Base-by-base conservation (phyloP, 495 filamentous ascomycete genomes). In the Sporormia fimetaria region DNA sequence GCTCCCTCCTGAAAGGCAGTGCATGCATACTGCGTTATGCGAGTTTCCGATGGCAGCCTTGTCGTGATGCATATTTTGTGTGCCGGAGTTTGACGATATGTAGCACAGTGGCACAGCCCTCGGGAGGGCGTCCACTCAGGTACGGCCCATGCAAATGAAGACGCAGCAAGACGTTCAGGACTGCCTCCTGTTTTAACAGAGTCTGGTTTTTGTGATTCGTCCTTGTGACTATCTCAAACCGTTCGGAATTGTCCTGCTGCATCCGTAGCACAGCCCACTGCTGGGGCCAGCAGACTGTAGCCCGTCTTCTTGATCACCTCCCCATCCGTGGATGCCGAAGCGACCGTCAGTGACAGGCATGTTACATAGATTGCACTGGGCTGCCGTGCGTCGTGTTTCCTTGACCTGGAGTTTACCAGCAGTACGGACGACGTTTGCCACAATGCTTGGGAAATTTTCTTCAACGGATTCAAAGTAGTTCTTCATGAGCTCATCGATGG, bases 351-450 rank as follows among this genome's bases (percentile, higher is more conserved):
- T 11, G 3, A 58, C 54, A 20, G 50, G 56, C 50, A 56, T 56
- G 15, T 18, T 32, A 37, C 57, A 60, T 3, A 60, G 49, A 23
- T n/a, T 27, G 28, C 57, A 60, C 17, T 18, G 40, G 2, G 16
- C 28, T 11, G 35, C 33, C 10, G 37, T 25, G 5, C 3, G 3
- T 12, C 27, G 18, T 14, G 16, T 30, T 14, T 12, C 10, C 3
- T 37, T 8, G 2, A 30, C 21, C 9, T 74, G 56, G 21, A 96
- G 68, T 63, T 87, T 92, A 42, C 78, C 76, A 7, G 79, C 78
- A 21, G 87, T 98, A 43, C 82, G 72, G 3, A 94, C 84, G 7
- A 96, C 90, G 55, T 98, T 98, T 11, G 85, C 77, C 47, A 98
- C 90, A 18, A 96, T 83, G 39, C 79, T 83, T 7, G 87, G 87